A percentile compares a stretch with the other conserved stretches of the same genome.
Evolutionary conservation across 106 monocot genomes (phyloP).

Genomic region (Acorus gramineus): DNA sequence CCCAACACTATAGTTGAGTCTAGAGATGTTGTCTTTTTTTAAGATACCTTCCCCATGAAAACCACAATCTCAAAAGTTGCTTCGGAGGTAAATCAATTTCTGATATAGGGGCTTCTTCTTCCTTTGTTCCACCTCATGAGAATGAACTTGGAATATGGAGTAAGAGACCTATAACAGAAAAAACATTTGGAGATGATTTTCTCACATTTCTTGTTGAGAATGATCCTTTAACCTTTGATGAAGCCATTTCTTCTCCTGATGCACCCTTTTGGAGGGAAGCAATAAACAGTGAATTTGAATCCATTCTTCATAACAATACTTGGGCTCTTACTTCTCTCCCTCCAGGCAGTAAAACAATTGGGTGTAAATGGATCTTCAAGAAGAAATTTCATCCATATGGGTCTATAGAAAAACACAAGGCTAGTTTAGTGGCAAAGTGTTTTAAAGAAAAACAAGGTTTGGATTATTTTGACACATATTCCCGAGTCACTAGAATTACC

Average conservation of each 20-base stretch:
- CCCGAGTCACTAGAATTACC: slow-evolving; percentile 1
- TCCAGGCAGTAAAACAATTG: slow-evolving; percentile 1
- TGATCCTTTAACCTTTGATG: background rate
- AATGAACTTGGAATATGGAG: background rate
- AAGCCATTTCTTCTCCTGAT: background rate
- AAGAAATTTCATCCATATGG: background rate
- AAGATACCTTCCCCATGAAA: slow-evolving; percentile 2
- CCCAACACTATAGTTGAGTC: background rate
- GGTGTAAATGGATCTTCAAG: slow-evolving; percentile 8
- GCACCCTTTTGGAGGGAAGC: slow-evolving; percentile 4
- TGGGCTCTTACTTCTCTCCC: background rate
- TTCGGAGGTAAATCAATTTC: too few relatives aligned
- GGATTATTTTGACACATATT: slow-evolving; percentile 1
- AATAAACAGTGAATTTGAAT: slow-evolving; percentile 6
- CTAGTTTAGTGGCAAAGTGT: background rate
- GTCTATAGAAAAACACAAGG: slow-evolving; percentile 2
- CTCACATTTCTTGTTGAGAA: background rate
- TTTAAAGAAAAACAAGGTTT: background rate
- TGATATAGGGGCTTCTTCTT: too few relatives aligned
- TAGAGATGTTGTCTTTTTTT: slow-evolving; percentile 9
- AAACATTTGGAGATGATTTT: background rate
- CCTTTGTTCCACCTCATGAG: background rate
- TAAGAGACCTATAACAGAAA: background rate
- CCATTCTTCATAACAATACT: background rate
- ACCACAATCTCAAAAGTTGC: too few relatives aligned